Evolutionary conservation across 305 asterid genomes (phyloP).

Genomic region (Fraxinus velutina): DNA sequence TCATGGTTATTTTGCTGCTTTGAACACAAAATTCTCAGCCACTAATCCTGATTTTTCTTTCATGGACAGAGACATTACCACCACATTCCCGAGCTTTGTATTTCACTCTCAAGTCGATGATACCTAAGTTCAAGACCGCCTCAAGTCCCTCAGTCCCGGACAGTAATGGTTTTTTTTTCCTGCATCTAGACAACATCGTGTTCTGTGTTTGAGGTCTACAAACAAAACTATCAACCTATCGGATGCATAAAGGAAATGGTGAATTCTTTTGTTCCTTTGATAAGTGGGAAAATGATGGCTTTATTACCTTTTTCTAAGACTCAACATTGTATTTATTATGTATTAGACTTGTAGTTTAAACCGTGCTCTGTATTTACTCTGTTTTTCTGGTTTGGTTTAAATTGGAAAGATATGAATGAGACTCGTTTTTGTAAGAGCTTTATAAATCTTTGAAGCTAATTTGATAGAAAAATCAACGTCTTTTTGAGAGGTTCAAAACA

Average conservation of each 20-base stretch:
- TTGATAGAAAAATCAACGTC: neutral
- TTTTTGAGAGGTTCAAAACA: neutral
- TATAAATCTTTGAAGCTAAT: neutral
- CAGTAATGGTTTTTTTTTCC: neutral
- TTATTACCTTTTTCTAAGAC: constrained; percentile 1
- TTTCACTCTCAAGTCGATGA: constrained; percentile 76
- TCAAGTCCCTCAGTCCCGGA: constrained; percentile 1
- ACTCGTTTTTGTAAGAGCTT: constrained; percentile 18
- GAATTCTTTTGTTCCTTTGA: constrained; percentile 25
- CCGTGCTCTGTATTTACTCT: constrained; percentile 5
- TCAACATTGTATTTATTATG: constrained; percentile 2
- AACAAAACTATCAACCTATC: constrained; percentile 8
- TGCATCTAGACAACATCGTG: neutral
- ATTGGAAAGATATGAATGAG: constrained; percentile 3
- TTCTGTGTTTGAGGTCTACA: constrained; percentile 6
- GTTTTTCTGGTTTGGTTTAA: neutral
- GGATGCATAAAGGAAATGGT: constrained; percentile 27
- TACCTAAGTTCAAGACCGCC: constrained; percentile 26
- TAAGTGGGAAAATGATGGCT: neutral
- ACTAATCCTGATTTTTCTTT: constrained; percentile 19
- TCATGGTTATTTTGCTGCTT: neutral
- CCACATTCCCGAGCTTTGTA: constrained; percentile 73
- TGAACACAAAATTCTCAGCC: neutral
- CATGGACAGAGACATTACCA: constrained; percentile 61
- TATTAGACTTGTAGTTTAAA: neutral